phyloP scores from a whole-genome alignment of 345 rosid genomes.

The Eucalyptus rudis region DNA sequence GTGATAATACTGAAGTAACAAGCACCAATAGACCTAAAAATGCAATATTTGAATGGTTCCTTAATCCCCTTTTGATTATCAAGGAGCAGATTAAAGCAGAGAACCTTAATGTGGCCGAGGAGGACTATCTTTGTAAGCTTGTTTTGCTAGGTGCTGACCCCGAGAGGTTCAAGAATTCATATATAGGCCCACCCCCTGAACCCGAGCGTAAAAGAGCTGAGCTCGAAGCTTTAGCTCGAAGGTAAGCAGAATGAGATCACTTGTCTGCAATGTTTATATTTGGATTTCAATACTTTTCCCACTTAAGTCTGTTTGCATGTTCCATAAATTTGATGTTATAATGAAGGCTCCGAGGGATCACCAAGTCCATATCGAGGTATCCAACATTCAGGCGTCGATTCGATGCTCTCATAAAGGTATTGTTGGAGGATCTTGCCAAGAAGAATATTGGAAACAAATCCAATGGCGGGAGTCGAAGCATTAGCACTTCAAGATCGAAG shows the following conservation, averaged over 20 bases:
- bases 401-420: constrained; percentile 26
- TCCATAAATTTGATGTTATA: neutral
- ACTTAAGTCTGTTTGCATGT: neutral
- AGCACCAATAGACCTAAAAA: constrained; percentile 68
- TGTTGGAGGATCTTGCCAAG: constrained; percentile 51
- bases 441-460: constrained; percentile 18
- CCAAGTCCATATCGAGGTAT: constrained; percentile 71
- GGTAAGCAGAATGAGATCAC: constrained; percentile 1
- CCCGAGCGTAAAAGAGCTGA: constrained; percentile 26
- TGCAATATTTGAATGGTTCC: constrained; percentile 37
- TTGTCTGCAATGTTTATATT: neutral
- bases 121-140: constrained; percentile 26
- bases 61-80: constrained; percentile 27
- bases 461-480: neutral
- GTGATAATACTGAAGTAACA: constrained; percentile 56
- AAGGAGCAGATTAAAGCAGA: constrained; percentile 32
- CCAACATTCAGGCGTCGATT: constrained; percentile 73
- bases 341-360: constrained; percentile 61
- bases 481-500: neutral
- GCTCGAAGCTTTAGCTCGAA: constrained; percentile 35
- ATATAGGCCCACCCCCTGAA: constrained; percentile 7
- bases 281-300: neutral
- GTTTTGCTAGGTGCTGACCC: constrained; percentile 16
- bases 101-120: constrained; percentile 26
- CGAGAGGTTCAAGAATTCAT: constrained; percentile 3